Evolutionary conservation across 2,329 filamentous ascomycete genomes (phyloP).

Genomic region (Fusarium nematophilum): DNA sequence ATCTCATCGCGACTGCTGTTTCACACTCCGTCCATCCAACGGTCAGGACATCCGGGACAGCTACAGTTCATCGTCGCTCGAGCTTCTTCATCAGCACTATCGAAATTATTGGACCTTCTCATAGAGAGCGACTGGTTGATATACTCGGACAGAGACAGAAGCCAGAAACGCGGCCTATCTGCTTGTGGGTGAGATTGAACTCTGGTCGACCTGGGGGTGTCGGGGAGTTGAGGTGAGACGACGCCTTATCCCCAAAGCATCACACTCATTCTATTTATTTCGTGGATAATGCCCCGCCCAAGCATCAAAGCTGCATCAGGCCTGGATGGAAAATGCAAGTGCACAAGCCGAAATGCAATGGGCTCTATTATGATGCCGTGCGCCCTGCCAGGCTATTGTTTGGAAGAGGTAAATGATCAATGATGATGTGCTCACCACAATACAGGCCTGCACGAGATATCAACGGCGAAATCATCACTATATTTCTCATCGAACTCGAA

Average conservation of each 20-base stretch:
- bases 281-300: neutral
- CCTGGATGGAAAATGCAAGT: neutral
- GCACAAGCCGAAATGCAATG: neutral
- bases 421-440: constrained; percentile 17
- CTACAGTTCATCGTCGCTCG: constrained; percentile 26
- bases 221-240: constrained; percentile 25
- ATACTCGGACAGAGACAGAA: neutral
- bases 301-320: neutral
- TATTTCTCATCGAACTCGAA: neutral
- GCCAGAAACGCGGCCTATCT: neutral
- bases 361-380: neutral
- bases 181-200: constrained; percentile 30
- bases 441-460: constrained; percentile 6
- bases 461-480: neutral
- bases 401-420: constrained; percentile 9
- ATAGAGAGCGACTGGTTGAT: neutral
- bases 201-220: neutral
- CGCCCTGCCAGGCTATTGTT: constrained; percentile 1
- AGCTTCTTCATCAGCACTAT: constrained; percentile 4
- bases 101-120: neutral
- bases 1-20: constrained; percentile 34
- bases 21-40: constrained; percentile 31
- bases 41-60: constrained; percentile 14
- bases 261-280: neutral
- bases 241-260: neutral